Conservation (phyloP, 2,329 filamentous ascomycete genomes). For the Stagonosporopsis chrysanthemi region DNA sequence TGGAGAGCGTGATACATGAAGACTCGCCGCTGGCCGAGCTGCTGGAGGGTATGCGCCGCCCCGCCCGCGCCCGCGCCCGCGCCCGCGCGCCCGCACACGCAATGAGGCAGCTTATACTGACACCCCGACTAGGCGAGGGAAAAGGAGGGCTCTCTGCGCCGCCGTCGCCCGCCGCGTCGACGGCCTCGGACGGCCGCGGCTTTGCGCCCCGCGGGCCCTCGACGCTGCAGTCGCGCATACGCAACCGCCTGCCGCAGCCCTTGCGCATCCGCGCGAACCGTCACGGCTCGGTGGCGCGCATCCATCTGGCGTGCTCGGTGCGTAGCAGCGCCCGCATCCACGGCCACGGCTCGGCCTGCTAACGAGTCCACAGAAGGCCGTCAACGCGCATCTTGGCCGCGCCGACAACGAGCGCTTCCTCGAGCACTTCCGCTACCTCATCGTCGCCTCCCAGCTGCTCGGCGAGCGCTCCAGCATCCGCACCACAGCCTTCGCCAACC, state of each 20-base stretch:
- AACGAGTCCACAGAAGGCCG: conserved; percentile 63
- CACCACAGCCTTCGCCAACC: conserved; percentile 38
- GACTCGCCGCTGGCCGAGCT: conserved; percentile 88
- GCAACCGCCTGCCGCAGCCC: conserved; percentile 58
- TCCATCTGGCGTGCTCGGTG: conserved; percentile 51
- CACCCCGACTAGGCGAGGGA: conserved; percentile 42
- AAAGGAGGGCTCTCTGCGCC: conserved; percentile 36
- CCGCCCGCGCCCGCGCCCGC: background rate
- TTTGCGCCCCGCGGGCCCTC: conserved; percentile 61
- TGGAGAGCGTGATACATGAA: conserved; percentile 89
- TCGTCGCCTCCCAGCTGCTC: conserved; percentile 89
- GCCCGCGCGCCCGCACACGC: no score
- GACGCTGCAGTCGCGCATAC: conserved; percentile 57
- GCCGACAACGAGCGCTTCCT: conserved; percentile 85
- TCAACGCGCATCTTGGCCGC: conserved; percentile 75
- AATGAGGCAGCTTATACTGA: conserved; percentile 29
- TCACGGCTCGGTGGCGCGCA: conserved; percentile 47
- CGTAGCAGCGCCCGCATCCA: conserved; percentile 10
- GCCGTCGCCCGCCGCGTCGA: conserved; percentile 30
- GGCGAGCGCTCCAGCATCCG: conserved; percentile 63
- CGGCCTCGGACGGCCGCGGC: conserved; percentile 35
- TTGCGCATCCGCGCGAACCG: conserved; percentile 50
- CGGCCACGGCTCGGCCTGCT: conserved; percentile 7
- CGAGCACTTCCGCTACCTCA: conserved; percentile 91
- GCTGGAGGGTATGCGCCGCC: conserved; percentile 73